A percentile compares a stretch with the other conserved stretches of the same genome.
Conservation (phyloP, 108 stramenopile species). For the Pseudonitzschia delicatissima region DNA sequence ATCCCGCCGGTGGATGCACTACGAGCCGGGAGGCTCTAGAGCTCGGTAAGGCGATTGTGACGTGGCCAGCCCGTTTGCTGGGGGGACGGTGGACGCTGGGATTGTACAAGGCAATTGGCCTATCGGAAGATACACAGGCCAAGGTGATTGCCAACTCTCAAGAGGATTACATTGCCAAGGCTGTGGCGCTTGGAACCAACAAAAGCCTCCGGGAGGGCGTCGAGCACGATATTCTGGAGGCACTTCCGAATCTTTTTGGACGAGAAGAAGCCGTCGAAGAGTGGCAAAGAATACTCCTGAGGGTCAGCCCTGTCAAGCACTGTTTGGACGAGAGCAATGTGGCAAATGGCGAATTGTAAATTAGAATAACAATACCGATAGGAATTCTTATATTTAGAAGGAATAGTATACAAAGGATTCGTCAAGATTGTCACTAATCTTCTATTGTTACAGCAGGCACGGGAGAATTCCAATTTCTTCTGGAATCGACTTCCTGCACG, state of each 20-base stretch:
- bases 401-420: too few species aligned
- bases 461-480: too few species aligned
- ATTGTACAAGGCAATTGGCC: conserved; percentile 13
- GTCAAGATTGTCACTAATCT: not conserved
- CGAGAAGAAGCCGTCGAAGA: conserved; percentile 17
- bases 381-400: too few species aligned
- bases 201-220: not conserved
- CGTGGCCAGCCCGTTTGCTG: conserved; percentile 36
- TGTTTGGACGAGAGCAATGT: not conserved
- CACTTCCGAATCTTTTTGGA: conserved; percentile 11
- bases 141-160: conserved; percentile 19
- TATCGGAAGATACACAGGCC: conserved; percentile 11
- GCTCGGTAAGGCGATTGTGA: conserved; percentile 36
- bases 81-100: conserved; percentile 38
- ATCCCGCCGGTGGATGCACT: conserved; percentile 42
- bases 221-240: conserved; percentile 11
- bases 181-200: conserved; percentile 29
- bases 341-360: not conserved
- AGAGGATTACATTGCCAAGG: conserved; percentile 23
- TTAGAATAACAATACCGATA: not conserved
- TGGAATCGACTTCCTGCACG: too few species aligned
- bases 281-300: conserved; percentile 26
- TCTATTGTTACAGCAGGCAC: not conserved
- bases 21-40: conserved; percentile 42
- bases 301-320: conserved; percentile 23